A percentile compares a stretch with the other conserved stretches of the same genome.
Conservation (phyloP, 176 grass and related monocot genomes). For the Avena eriantha region DNA sequence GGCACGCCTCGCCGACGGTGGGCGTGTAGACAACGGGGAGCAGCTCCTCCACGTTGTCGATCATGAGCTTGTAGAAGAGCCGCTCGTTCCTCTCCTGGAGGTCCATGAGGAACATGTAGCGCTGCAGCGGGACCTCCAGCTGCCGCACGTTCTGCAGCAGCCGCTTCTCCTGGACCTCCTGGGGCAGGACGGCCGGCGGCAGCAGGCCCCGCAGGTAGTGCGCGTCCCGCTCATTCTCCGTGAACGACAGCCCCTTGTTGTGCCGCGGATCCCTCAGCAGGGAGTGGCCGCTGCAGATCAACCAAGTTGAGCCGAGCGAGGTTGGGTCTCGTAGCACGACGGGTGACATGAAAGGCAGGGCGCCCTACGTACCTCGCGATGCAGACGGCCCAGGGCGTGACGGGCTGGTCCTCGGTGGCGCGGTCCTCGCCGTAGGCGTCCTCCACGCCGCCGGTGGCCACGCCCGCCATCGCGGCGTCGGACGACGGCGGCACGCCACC, state of each 20-base stretch:
- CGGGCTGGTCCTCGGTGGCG: conserved; percentile 59
- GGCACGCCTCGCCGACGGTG: conserved; percentile 96
- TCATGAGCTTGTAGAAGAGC: conserved; percentile 87
- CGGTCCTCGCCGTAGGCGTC: conserved; percentile 63
- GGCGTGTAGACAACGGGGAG: conserved; percentile 95
- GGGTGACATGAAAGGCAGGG: too few species aligned
- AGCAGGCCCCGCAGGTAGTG: conserved; percentile 77
- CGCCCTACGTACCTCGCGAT: conserved; percentile 50
- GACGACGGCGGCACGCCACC: background rate
- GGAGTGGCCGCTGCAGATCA: conserved; percentile 57
- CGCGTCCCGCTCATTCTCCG: conserved; percentile 74
- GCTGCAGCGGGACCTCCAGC: conserved; percentile 70
- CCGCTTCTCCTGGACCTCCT: conserved; percentile 87
- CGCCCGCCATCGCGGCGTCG: conserved; percentile 19
- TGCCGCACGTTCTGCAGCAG: conserved; percentile 83
- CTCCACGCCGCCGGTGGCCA: conserved; percentile 53
- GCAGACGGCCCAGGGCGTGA: conserved; percentile 72
- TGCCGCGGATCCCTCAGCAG: conserved; percentile 76
- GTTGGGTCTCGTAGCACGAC: too few species aligned
- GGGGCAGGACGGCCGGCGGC: conserved; percentile 56
- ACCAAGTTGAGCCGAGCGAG: background rate
- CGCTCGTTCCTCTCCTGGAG: conserved; percentile 93
- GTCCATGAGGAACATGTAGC: conserved; percentile 85
- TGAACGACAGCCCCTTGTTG: conserved; percentile 79
- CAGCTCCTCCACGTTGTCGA: conserved; percentile 90